phyloP scores from a whole-genome alignment of 345 rosid genomes.

The Citrus hindsii region DNA sequence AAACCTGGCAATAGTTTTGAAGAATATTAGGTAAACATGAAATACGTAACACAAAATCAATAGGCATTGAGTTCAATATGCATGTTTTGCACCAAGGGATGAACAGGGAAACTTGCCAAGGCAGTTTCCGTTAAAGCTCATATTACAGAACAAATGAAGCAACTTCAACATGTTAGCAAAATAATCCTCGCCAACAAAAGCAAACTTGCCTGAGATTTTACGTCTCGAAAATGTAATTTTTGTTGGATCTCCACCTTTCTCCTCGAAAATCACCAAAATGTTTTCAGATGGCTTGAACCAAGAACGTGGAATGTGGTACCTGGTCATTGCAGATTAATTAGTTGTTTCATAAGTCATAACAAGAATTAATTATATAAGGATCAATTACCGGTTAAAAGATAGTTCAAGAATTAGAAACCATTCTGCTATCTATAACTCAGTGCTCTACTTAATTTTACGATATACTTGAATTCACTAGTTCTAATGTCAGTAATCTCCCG shows the following conservation, averaged over 20 bases:
- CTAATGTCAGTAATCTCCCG: too few species aligned
- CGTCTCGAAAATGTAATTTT: constrained; percentile 64
- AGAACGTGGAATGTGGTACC: constrained; percentile 95
- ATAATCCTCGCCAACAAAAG: constrained; percentile 34
- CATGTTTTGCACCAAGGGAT: not conserved
- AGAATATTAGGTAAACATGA: not conserved
- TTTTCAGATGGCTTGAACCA: constrained; percentile 94
- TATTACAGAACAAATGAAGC: not conserved
- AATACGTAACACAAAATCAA: not conserved
- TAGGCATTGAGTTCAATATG: too few species aligned
- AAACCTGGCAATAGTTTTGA: constrained; percentile 37
- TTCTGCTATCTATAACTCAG: too few species aligned
- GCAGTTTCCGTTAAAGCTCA: not conserved
- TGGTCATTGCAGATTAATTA: constrained; percentile 11
- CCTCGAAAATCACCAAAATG: constrained; percentile 80
- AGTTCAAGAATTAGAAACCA: too few species aligned
- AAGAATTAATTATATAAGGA: not conserved
- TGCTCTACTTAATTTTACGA: too few species aligned
- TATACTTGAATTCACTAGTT: too few species aligned
- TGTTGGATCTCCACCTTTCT: constrained; percentile 81
- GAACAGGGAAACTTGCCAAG: not conserved
- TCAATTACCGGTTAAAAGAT: too few species aligned
- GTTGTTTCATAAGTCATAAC: not conserved
- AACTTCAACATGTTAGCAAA: not conserved
- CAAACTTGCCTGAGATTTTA: constrained; percentile 35